These are phyloP conservation scores for Chalciporus chontae DNA, from an alignment of 768 basidiomycete genomes.

Conservation along the genomic window DNA sequence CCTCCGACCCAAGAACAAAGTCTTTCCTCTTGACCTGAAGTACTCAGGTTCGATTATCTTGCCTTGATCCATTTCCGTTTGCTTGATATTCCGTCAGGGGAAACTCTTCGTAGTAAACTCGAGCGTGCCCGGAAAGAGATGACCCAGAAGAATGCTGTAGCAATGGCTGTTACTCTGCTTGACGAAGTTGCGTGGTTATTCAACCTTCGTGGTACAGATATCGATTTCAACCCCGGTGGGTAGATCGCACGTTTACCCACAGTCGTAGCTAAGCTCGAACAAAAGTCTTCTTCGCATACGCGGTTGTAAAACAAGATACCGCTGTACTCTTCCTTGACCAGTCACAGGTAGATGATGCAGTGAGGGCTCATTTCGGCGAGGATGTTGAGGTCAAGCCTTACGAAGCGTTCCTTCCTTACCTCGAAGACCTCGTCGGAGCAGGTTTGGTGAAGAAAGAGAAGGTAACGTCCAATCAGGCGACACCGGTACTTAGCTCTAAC, in stretches of 20 bases:
- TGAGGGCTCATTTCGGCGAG: constrained; percentile 46
- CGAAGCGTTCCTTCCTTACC: constrained; percentile 57
- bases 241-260: background rate
- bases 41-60: constrained; percentile 53
- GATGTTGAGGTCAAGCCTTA: constrained; percentile 72
- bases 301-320: constrained; percentile 59
- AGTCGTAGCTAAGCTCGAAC: background rate
- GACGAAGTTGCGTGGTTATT: constrained; percentile 96
- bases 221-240: constrained; percentile 77
- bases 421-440: constrained; percentile 47
- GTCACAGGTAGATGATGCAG: constrained; percentile 40
- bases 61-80: background rate
- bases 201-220: constrained; percentile 90
- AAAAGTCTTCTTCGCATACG: constrained; percentile 89
- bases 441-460: constrained; percentile 33
- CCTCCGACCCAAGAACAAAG: constrained; percentile 56
- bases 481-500: background rate
- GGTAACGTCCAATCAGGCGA: constrained; percentile 10
- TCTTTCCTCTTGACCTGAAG: constrained; percentile 69
- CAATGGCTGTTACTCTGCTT: constrained; percentile 79
- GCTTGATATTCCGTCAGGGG: constrained; percentile 37
- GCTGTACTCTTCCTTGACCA: constrained; percentile 69
- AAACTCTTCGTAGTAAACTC: constrained; percentile 66
- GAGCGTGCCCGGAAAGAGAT: constrained; percentile 61
- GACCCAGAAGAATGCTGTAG: constrained; percentile 49